phyloP scores from a whole-genome alignment of 768 basidiomycete species.

The Boletus rubescentipes region DNA sequence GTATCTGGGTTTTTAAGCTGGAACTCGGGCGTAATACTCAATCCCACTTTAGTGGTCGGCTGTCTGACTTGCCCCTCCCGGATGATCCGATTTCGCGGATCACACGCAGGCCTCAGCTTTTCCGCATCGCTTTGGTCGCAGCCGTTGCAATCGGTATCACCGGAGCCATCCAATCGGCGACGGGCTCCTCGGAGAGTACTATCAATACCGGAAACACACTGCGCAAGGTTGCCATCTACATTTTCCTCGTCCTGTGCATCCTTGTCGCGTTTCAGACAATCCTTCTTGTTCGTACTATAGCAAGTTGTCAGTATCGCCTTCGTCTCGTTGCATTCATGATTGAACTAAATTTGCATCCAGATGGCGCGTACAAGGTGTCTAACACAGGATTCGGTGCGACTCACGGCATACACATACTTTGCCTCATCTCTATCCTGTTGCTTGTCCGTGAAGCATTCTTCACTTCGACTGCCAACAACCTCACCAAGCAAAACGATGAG shows the following conservation, averaged over 20 bases:
- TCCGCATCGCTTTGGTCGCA: conserved; percentile 25
- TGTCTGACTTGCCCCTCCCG: conserved; percentile 27
- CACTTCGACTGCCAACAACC: conserved; percentile 19
- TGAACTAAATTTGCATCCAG: conserved; percentile 12
- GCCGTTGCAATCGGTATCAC: conserved; percentile 28
- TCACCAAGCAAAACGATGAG: conserved; percentile 28
- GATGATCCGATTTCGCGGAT: conserved; percentile 21
- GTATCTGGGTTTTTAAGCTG: neutral
- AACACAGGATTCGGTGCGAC: conserved; percentile 18
- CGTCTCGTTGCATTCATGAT: neutral
- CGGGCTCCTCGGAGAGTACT: conserved; percentile 5
- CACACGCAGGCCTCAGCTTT: conserved; percentile 20
- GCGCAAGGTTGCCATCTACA: conserved; percentile 24
- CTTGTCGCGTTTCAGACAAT: conserved; percentile 29
- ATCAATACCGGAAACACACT: conserved; percentile 18
- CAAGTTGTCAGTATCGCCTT: conserved; percentile 14
- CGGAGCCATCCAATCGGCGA: conserved; percentile 21
- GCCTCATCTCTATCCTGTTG: conserved; percentile 24
- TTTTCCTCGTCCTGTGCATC: conserved; percentile 30
- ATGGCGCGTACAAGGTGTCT: conserved; percentile 21
- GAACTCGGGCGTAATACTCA: neutral
- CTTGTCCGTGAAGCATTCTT: conserved; percentile 34
- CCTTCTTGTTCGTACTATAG: conserved; percentile 16
- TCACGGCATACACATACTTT: conserved; percentile 27
- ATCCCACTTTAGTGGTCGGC: conserved; percentile 9